Base-by-base conservation (phyloP, 2,329 filamentous ascomycete genomes). In the Neoscytalidium dimidiatum region DNA sequence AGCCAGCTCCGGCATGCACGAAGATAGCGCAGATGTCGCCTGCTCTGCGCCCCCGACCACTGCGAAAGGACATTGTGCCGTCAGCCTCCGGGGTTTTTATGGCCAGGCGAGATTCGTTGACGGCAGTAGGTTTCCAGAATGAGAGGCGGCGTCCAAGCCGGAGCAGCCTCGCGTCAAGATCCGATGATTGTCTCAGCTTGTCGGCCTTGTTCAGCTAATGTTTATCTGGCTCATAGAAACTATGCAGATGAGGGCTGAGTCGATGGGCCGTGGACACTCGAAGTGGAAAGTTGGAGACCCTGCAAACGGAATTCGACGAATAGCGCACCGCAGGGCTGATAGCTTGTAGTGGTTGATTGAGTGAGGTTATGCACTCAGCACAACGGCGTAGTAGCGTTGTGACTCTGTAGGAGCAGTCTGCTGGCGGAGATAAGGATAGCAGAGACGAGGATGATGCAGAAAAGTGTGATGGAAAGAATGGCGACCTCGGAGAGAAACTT, bases 1-100 rank as follows among this genome's bases (percentile, higher is more conserved):
- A 99, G 3, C 95, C 95, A 17, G 95, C 95, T 35, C 95, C 95
- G 41, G 94, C 95, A 78, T 99, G 95, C 49, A 99, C 90, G 77
- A 97, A 98, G 61, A 99, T 94, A 66, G 92, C 93, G 65, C 88
- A 65, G 33, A 65, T 52, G 46, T 64, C 62, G 19, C 62, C 62
- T 5, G 31, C 63, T 26, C 8, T 44, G 23, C 63, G 53, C 28
- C 52, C 38, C 38, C 35, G 26, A 9, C 53, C 46, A 23, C 44
- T 33, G 6, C 26, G 23, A 3, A 52, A 28, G 17, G 63, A 21
- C 62, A 64, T 64, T 29, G 29, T 21, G 9, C 28, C 13, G 61
- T 64, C 28, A 46, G 35, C 4, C 33, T 38, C 23, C 19, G 26
- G 13, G 7, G n/a, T n/a, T 17, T 3, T 17, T 33, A 11, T 19